phyloP scores from a whole-genome alignment of 106 monocot species.

The Acanthochlamys bracteata region DNA sequence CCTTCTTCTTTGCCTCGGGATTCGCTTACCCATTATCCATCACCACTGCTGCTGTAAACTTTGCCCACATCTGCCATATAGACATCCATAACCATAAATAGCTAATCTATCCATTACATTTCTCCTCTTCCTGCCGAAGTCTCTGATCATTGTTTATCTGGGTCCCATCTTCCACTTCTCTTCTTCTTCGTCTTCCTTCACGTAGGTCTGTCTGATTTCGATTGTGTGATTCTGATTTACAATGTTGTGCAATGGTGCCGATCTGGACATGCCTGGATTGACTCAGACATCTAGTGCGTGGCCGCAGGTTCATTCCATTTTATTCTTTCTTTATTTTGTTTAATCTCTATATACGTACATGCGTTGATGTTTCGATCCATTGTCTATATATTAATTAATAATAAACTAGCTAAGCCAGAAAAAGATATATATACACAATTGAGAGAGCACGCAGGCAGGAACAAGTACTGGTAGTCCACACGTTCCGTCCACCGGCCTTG shows the following conservation, averaged over 20 bases:
- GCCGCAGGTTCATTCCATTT: too few species aligned
- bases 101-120: background rate
- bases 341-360: too few species aligned
- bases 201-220: background rate
- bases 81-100: background rate
- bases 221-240: background rate
- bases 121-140: background rate
- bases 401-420: background rate
- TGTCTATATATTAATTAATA: too few species aligned
- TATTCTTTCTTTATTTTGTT: too few species aligned
- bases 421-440: background rate
- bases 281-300: background rate
- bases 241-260: background rate
- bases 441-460: background rate
- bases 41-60: slow-evolving; percentile 2
- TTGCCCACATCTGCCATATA: background rate
- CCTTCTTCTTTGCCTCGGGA: background rate
- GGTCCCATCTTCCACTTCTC: background rate
- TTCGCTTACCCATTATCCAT: background rate
- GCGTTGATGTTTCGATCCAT: too few species aligned
- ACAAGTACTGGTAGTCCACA: background rate
- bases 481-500: slow-evolving; percentile 2
- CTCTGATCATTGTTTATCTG: background rate
- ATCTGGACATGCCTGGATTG: background rate
- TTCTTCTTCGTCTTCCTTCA: background rate